Percentiles rank a stretch among this genome's conserved stretches.
These are phyloP conservation scores for Westerdykella ornata DNA, from an alignment of 2,329 filamentous ascomycete genomes.

Conservation along the genomic window DNA sequence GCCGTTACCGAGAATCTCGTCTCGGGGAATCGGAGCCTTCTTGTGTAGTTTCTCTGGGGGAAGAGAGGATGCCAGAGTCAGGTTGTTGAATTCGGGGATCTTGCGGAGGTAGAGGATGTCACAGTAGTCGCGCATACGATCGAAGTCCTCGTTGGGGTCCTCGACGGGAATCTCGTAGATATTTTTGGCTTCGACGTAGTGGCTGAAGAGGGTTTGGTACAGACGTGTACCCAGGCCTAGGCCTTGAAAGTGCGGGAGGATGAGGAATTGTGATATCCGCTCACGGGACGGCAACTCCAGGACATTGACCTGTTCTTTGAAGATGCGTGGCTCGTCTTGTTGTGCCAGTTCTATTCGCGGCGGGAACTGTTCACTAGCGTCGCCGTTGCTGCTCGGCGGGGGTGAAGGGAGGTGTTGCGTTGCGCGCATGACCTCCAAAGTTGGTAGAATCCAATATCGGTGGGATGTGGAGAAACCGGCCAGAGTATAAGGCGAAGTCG, in stretches of 20 bases:
- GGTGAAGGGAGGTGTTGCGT: slow-evolving; percentile 31
- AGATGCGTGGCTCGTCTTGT: slow-evolving; percentile 25
- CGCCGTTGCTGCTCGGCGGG: slow-evolving; percentile 21
- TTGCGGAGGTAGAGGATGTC: slow-evolving; percentile 61
- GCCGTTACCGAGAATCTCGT: slow-evolving; percentile 52
- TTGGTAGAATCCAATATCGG: slow-evolving; percentile 65
- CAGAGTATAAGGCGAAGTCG: slow-evolving; percentile 57
- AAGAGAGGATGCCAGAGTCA: slow-evolving; percentile 49
- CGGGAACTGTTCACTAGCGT: slow-evolving; percentile 38
- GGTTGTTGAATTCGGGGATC: slow-evolving; percentile 50
- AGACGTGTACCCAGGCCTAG: slow-evolving; percentile 72
- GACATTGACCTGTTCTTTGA: slow-evolving; percentile 37
- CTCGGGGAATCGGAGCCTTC: slow-evolving; percentile 44
- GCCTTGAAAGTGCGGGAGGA: slow-evolving; percentile 80
- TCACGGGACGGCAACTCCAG: slow-evolving; percentile 66
- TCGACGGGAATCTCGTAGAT: slow-evolving; percentile 85
- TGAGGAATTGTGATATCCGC: slow-evolving; percentile 86
- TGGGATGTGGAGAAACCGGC: slow-evolving; percentile 89
- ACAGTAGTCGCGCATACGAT: slow-evolving; percentile 68
- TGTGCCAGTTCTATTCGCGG: slow-evolving; percentile 13
- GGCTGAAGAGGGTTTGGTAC: slow-evolving; percentile 70
- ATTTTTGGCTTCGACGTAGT: slow-evolving; percentile 59
- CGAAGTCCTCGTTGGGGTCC: slow-evolving; percentile 83
- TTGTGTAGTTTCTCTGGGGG: slow-evolving; percentile 48
- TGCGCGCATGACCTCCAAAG: slow-evolving; percentile 36